These are phyloP conservation scores for Flueggea neowawraea DNA, from an alignment of 441 rosid genomes.

Conservation along the genomic window DNA sequence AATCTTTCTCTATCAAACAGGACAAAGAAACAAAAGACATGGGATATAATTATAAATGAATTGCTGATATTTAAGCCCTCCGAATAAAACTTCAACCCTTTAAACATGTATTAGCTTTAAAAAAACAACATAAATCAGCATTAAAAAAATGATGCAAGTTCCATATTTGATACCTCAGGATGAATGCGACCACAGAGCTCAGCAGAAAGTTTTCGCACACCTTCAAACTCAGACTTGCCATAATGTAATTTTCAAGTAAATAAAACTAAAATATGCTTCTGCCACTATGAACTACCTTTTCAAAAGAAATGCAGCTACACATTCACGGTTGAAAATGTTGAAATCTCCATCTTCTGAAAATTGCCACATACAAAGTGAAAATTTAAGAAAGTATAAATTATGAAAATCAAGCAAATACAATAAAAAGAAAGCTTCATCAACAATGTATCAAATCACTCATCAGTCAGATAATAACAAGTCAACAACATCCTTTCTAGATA, in stretches of 20 bases:
- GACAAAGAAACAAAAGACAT: too few species aligned
- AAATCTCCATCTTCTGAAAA: constrained; percentile 45
- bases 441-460: too few species aligned
- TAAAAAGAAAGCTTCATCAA: too few species aligned
- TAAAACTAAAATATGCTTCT: constrained; percentile 19
- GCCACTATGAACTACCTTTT: constrained; percentile 49
- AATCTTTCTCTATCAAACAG: too few species aligned
- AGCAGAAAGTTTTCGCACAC: constrained; percentile 85
- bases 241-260: constrained; percentile 21
- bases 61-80: too few species aligned
- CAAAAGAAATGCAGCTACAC: constrained; percentile 68
- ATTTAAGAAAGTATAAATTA: not conserved
- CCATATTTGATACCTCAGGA: constrained; percentile 47
- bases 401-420: constrained; percentile 5
- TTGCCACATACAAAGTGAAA: constrained; percentile 15
- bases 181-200: constrained; percentile 94
- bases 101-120: too few species aligned
- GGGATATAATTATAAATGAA: too few species aligned
- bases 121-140: too few species aligned
- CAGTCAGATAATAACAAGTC: too few species aligned
- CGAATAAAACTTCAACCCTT: too few species aligned
- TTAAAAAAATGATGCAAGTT: too few species aligned
- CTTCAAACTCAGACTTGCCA: constrained; percentile 72
- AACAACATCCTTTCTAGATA: too few species aligned
- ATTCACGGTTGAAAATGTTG: constrained; percentile 35